Percentiles rank a stretch among this genome's conserved stretches.
Evolutionary conservation across 805 yeast species (phyloP).

Genomic region (Kazachstania viticola): DNA sequence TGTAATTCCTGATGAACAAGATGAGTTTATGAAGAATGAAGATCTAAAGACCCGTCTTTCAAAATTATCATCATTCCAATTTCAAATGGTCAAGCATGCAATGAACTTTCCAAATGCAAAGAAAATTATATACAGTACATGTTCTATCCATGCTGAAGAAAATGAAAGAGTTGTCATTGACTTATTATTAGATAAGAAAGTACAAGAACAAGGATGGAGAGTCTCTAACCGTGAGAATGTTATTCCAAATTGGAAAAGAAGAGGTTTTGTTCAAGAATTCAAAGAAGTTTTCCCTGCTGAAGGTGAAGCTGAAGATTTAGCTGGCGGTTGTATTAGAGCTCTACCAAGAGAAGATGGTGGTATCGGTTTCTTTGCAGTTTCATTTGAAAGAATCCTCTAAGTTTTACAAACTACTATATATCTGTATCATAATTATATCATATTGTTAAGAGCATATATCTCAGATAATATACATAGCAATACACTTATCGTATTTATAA

Average conservation of each 20-base stretch:
- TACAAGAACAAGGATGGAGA: constrained; percentile 63
- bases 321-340: constrained; percentile 81
- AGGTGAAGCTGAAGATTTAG: constrained; percentile 39
- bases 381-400: constrained; percentile 40
- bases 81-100: constrained; percentile 80
- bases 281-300: constrained; percentile 35
- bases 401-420: too few species aligned
- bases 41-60: constrained; percentile 37
- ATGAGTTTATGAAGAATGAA: constrained; percentile 30
- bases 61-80: constrained; percentile 78
- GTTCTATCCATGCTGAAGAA: constrained; percentile 89
- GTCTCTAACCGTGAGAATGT: constrained; percentile 49
- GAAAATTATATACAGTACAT: constrained; percentile 84
- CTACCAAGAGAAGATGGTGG: constrained; percentile 89
- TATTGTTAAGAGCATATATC: too few species aligned
- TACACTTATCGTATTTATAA: too few species aligned
- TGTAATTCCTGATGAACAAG: constrained; percentile 32
- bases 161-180: constrained; percentile 87
- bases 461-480: too few species aligned
- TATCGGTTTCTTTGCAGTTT: constrained; percentile 96
- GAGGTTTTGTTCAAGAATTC: constrained; percentile 72
- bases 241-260: constrained; percentile 73
- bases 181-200: constrained; percentile 53
- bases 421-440: too few species aligned
- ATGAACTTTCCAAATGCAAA: constrained; percentile 64